Conservation (phyloP, 2,329 filamentous ascomycete species). For the Fusarium cyanostomum region DNA sequence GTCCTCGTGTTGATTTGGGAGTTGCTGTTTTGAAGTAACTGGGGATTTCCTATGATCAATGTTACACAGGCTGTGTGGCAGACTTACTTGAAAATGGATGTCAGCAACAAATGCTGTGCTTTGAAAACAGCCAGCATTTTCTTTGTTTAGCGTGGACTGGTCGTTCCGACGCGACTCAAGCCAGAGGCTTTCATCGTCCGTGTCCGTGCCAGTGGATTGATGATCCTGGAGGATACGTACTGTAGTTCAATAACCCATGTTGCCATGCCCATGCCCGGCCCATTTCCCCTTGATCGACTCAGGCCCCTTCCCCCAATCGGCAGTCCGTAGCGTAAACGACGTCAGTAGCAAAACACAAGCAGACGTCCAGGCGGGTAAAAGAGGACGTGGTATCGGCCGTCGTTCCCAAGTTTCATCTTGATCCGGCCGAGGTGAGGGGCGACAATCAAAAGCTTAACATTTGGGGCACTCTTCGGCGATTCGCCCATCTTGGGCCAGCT, state of each 20-base stretch:
- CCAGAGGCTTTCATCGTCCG: slow-evolving; percentile 20
- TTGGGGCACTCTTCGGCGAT: slow-evolving; percentile 22
- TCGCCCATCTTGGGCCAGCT: slow-evolving; percentile 22
- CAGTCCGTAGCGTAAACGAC: slow-evolving; percentile 34
- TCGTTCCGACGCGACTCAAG: slow-evolving; percentile 24
- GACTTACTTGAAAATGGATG: background rate
- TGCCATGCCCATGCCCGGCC: slow-evolving; percentile 13
- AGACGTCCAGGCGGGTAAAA: background rate
- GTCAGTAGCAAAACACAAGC: slow-evolving; percentile 27
- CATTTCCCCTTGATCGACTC: slow-evolving; percentile 38
- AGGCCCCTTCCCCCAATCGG: slow-evolving; percentile 37
- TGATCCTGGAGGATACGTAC: slow-evolving; percentile 25
- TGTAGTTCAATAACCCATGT: slow-evolving; percentile 26
- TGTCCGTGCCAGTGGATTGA: slow-evolving; percentile 27
- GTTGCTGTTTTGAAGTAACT: slow-evolving; percentile 6
- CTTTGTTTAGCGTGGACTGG: background rate
- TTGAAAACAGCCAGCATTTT: background rate
- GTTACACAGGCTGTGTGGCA: background rate
- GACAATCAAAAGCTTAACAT: slow-evolving; percentile 33
- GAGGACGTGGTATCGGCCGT: slow-evolving; percentile 10
- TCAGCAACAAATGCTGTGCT: background rate
- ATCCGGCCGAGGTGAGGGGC: slow-evolving; percentile 28
- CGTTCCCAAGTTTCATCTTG: slow-evolving; percentile 25
- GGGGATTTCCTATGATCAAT: background rate
- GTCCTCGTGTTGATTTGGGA: background rate